Evolutionary conservation across 208 protist species (phyloP), one percentile per base, ranked within the genome.

Genomic region (Leishmania gerbilli): DNA sequence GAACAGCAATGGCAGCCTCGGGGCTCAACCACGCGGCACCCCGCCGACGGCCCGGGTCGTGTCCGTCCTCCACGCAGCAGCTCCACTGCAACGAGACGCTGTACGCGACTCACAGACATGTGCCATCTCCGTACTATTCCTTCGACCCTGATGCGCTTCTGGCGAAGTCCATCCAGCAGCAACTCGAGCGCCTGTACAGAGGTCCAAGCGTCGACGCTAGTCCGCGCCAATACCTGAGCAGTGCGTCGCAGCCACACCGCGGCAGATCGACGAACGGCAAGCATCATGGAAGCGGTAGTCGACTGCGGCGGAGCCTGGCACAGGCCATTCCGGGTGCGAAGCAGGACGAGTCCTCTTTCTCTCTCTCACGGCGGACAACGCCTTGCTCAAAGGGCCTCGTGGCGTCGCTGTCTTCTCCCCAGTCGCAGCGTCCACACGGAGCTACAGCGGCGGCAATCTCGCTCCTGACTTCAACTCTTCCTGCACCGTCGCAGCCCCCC

Each of bases 131-230:
- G 45, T 40, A 31, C 64, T 85, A 79, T 53, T 56, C 71, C 71
- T 81, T 79, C 37, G 77, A 79, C 51, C 77, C 82, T 5, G 77
- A 40, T 15, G 75, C 68, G 17, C 56, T 79, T 37, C 56, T 85
- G 60, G 45, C 53, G 9, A 37, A 80, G 51, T 83, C 79, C 34
- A 77, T 79, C 31, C 45, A 78, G 68, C 17, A 68, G 24, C 71
- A 85, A 60, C 64, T 84, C 34, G 55, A 83, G 7, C 67, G 68
- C 58, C 60, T 81, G 45, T 77, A 74, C 67, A 53, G 76, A 8
- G 60, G 60, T 7, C 72, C 71, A 2, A 72, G 56, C 17, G 68
- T 81, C 40, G 62, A 79, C 42, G 27, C 69, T 9, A 75, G 47
- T 4, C 45, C 51, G 31, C 3, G 17, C 24, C 45, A 71, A 27